phyloP scores from a whole-genome alignment of 2,329 filamentous ascomycete genomes.

The Colletotrichum echinochloae region DNA sequence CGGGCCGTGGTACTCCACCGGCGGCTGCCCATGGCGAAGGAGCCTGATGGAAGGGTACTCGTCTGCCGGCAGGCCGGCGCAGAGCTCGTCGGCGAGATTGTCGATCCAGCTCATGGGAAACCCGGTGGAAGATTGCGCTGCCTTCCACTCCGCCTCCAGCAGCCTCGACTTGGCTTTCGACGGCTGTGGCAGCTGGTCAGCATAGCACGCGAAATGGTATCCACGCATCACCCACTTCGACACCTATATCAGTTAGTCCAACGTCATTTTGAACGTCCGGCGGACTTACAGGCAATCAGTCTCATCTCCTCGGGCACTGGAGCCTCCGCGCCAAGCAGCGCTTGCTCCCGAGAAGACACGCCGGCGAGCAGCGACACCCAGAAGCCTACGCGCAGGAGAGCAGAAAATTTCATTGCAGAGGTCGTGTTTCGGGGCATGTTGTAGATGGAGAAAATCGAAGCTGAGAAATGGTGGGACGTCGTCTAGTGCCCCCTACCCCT shows the following conservation, averaged over 20 bases:
- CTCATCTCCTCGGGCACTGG: neutral
- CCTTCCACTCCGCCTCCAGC: constrained; percentile 20
- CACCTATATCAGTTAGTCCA: constrained; percentile 6
- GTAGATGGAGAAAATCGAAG: neutral
- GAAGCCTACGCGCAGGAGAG: neutral
- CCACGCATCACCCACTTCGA: neutral
- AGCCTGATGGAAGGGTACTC: constrained; percentile 25
- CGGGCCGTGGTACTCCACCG: constrained; percentile 16
- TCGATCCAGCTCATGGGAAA: constrained; percentile 21
- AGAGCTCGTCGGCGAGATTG: constrained; percentile 4
- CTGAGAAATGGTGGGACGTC: constrained; percentile 14
- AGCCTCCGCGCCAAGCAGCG: neutral
- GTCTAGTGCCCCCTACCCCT: constrained; percentile 25
- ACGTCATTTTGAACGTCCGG: neutral
- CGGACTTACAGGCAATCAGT: constrained; percentile 31
- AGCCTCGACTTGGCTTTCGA: neutral
- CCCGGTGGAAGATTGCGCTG: constrained; percentile 12
- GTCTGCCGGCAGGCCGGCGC: neutral
- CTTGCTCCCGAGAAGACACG: neutral
- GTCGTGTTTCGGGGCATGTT: neutral
- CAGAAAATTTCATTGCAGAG: neutral
- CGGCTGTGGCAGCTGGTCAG: constrained; percentile 7
- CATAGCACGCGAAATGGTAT: neutral
- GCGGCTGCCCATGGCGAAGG: neutral
- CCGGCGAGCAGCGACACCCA: constrained; percentile 3